phyloP scores from a whole-genome alignment of 495 filamentous ascomycete species.

The Podospora sp. region DNA sequence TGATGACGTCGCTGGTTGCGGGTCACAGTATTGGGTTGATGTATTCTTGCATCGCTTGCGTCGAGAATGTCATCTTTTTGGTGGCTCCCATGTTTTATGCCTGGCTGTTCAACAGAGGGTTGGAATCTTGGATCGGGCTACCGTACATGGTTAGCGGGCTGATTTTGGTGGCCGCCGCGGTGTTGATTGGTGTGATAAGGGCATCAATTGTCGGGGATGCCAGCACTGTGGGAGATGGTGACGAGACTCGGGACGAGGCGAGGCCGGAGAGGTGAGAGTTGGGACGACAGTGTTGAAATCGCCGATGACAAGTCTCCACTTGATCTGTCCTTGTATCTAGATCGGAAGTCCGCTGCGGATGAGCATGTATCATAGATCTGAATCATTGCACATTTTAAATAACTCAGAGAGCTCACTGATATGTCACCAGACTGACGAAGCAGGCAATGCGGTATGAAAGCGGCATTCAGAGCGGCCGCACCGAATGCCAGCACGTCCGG shows the following conservation, averaged over 20 bases:
- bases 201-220: not conserved
- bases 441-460: not conserved
- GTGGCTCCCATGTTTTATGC: not conserved
- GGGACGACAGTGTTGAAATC: too few species aligned
- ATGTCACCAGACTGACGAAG: not conserved
- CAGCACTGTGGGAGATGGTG: not conserved
- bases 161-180: constrained; percentile 10
- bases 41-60: constrained; percentile 7
- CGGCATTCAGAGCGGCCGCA: not conserved
- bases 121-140: constrained; percentile 9
- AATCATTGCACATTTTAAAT: not conserved
- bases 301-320: not conserved
- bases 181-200: constrained; percentile 6
- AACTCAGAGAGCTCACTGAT: not conserved
- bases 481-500: too few species aligned
- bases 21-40: constrained; percentile 8
- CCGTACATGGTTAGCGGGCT: constrained; percentile 5
- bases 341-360: not conserved
- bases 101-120: not conserved
- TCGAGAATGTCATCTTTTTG: not conserved
- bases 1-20: constrained; percentile 15
- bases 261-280: too few species aligned
- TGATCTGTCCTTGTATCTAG: not conserved
- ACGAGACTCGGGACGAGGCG: too few species aligned
- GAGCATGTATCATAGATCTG: not conserved